Evolutionary conservation across 2,329 filamentous ascomycete genomes (phyloP).

Genomic region (Aphanocladium album): DNA sequence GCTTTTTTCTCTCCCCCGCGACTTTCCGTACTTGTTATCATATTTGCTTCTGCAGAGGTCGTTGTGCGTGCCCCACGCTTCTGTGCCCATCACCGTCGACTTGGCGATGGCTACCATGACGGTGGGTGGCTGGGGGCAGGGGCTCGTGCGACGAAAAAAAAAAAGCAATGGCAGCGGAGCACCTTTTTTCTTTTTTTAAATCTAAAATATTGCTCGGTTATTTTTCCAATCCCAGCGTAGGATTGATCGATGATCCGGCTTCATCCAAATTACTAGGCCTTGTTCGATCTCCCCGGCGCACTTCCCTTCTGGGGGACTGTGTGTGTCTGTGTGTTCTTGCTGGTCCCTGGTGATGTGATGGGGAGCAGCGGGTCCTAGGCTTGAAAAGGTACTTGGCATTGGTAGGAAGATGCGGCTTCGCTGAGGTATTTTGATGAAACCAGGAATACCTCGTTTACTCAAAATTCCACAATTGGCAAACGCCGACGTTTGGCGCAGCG

Average conservation of each 20-base stretch:
- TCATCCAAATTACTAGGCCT: background rate
- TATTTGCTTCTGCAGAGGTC: constrained; percentile 3
- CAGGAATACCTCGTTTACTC: background rate
- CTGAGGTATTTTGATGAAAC: background rate
- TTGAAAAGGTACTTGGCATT: too few relatives aligned
- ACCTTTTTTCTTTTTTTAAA: background rate
- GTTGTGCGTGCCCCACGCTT: background rate
- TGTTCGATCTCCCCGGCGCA: too few relatives aligned
- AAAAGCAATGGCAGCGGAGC: background rate
- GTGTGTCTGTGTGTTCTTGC: too few relatives aligned
- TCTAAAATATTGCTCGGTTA: background rate
- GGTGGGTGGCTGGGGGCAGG: background rate
- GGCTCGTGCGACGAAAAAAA: background rate
- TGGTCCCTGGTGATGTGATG: too few relatives aligned
- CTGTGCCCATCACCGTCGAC: background rate
- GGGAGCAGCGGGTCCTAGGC: too few relatives aligned
- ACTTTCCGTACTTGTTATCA: background rate
- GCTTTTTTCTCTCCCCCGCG: background rate
- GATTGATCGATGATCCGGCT: background rate
- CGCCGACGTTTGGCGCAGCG: background rate
- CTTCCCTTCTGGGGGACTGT: too few relatives aligned
- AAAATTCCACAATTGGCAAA: background rate
- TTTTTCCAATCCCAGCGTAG: background rate
- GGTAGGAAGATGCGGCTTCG: too few relatives aligned
- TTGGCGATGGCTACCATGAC: background rate